Evolutionary conservation across 345 rosid genomes (phyloP).

Genomic region (Limnanthes douglasii): DNA sequence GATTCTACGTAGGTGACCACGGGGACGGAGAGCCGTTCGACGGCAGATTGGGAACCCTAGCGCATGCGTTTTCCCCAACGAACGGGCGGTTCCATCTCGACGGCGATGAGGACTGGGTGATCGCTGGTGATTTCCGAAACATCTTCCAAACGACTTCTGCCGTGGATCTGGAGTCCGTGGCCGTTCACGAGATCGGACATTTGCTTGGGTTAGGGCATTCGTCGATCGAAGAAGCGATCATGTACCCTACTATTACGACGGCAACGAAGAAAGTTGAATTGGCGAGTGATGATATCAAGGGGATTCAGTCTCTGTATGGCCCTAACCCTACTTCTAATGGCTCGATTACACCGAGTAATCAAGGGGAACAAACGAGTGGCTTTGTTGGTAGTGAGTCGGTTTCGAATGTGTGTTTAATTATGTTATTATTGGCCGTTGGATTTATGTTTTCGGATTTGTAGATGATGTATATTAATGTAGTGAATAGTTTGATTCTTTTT

Average conservation of each 20-base stretch:
- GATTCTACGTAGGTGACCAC: conserved; percentile 66
- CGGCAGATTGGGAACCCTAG: conserved; percentile 71
- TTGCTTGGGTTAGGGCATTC: conserved; percentile 90
- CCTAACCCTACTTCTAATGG: conserved; percentile 55
- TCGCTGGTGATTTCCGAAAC: conserved; percentile 21
- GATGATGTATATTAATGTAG: background rate
- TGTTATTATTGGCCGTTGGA: conserved; percentile 23
- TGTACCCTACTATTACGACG: conserved; percentile 69
- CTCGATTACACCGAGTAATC: conserved; percentile 18
- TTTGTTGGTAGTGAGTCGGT: conserved; percentile 12
- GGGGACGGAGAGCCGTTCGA: conserved; percentile 94
- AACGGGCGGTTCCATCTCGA: conserved; percentile 72
- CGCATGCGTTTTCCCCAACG: conserved; percentile 90
- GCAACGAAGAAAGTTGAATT: conserved; percentile 50
- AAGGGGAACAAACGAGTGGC: conserved; percentile 29
- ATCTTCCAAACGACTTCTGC: conserved; percentile 25
- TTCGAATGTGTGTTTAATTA: conserved; percentile 11
- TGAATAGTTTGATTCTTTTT: background rate
- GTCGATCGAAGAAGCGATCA: conserved; percentile 53
- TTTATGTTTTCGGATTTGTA: conserved; percentile 14
- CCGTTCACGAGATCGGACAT: conserved; percentile 94
- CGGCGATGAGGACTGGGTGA: conserved; percentile 61
- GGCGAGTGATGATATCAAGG: conserved; percentile 44
- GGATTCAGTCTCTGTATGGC: conserved; percentile 67
- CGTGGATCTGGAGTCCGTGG: conserved; percentile 80